A percentile compares a stretch with the other conserved stretches of the same genome.
Evolutionary conservation across 2,329 filamentous ascomycete species (phyloP).

Genomic region (Pseudogymnoascus sp.): DNA sequence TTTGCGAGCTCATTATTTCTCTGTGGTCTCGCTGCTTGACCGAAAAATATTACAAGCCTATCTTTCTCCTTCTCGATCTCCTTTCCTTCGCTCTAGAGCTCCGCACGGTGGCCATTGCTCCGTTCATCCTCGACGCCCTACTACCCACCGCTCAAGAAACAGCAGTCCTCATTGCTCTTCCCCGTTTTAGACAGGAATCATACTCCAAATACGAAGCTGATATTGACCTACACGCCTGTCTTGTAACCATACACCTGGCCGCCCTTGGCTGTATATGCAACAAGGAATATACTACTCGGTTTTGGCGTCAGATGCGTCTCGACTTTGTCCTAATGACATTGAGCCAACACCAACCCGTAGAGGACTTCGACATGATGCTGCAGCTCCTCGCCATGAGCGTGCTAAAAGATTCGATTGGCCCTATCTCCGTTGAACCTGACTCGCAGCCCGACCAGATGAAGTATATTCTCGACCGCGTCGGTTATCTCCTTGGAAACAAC

Average conservation of each 20-base stretch:
- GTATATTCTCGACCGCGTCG: slow-evolving; percentile 33
- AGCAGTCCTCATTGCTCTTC: slow-evolving; percentile 46
- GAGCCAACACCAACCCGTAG: slow-evolving; percentile 57
- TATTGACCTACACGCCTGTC: slow-evolving; percentile 56
- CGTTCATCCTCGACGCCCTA: slow-evolving; percentile 52
- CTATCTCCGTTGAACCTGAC: slow-evolving; percentile 45
- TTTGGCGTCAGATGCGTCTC: slow-evolving; percentile 60
- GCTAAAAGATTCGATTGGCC: slow-evolving; percentile 58
- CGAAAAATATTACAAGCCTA: slow-evolving; percentile 55
- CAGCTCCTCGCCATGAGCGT: slow-evolving; percentile 62
- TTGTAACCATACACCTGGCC: slow-evolving; percentile 60
- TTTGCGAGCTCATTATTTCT: slow-evolving; percentile 57
- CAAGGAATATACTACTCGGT: slow-evolving; percentile 19
- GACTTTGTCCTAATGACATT: slow-evolving; percentile 63
- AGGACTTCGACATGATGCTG: slow-evolving; percentile 59
- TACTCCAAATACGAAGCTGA: slow-evolving; percentile 45
- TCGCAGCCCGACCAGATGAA: slow-evolving; percentile 37
- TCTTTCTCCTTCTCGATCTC: slow-evolving; percentile 60
- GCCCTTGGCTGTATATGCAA: slow-evolving; percentile 52
- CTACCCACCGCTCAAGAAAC: slow-evolving; percentile 53
- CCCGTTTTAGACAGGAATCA: slow-evolving; percentile 36
- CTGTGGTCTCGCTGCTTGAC: slow-evolving; percentile 64
- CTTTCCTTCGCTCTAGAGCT: slow-evolving; percentile 58
- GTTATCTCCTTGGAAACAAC: slow-evolving; percentile 40
- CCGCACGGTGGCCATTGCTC: slow-evolving; percentile 53